Evolutionary conservation across 805 yeast genomes (phyloP).

Genomic region (Wickerhamomyces tratensis): DNA sequence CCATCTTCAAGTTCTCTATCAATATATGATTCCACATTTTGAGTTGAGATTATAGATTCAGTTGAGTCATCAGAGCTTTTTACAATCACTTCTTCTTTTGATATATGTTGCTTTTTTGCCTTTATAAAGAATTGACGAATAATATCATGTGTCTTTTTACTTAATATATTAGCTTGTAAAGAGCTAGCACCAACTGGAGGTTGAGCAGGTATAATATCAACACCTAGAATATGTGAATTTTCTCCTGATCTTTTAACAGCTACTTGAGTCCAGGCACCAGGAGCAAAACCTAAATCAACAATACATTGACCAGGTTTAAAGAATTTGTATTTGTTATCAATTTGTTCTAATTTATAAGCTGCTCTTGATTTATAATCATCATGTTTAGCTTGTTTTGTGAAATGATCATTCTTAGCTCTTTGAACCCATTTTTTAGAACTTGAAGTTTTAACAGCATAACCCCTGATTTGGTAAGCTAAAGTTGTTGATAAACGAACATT

Average conservation of each 20-base stretch:
- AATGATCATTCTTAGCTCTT: slow-evolving; percentile 58
- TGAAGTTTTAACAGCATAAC: slow-evolving; percentile 22
- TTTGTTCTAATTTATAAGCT: slow-evolving; percentile 76
- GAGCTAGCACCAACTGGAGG: slow-evolving; percentile 79
- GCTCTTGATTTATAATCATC: slow-evolving; percentile 73
- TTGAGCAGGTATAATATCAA: slow-evolving; percentile 66
- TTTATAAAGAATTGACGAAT: slow-evolving; percentile 41
- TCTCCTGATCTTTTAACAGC: slow-evolving; percentile 45
- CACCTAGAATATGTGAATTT: slow-evolving; percentile 59
- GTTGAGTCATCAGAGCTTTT: too few species aligned
- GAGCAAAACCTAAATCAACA: slow-evolving; percentile 87
- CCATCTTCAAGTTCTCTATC: slow-evolving; percentile 8
- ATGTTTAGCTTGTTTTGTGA: slow-evolving; percentile 54
- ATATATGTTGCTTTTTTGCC: slow-evolving; percentile 4
- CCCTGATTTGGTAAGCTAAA: slow-evolving; percentile 1
- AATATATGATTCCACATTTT: slow-evolving; percentile 1
- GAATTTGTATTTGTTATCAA: slow-evolving; percentile 53
- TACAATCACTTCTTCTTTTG: too few species aligned
- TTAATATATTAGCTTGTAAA: slow-evolving; percentile 82
- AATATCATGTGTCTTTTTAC: slow-evolving; percentile 48
- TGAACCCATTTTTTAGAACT: slow-evolving; percentile 69
- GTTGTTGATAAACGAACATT: not conserved
- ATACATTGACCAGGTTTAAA: slow-evolving; percentile 51
- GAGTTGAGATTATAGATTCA: slow-evolving; percentile 5
- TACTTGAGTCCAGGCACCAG: slow-evolving; percentile 93